Conservation (phyloP, 768 basidiomycete species). For the Boletus rubropictus region DNA sequence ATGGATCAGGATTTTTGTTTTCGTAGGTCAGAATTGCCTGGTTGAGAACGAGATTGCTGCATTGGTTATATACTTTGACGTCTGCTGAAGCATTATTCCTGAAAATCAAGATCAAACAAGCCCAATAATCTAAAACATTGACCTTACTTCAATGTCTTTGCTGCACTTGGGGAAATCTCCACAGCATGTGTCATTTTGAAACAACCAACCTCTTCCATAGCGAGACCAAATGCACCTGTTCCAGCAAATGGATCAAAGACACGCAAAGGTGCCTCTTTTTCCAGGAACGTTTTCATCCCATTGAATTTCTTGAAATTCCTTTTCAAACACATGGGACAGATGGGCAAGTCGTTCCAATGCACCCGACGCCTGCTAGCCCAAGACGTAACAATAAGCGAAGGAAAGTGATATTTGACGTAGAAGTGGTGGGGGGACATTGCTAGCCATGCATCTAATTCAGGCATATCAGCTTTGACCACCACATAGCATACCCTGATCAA, state of each 20-base stretch:
- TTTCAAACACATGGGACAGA: conserved; percentile 43
- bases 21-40: conserved; percentile 51
- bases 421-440: conserved; percentile 52
- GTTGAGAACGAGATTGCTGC: conserved; percentile 56
- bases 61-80: conserved; percentile 61
- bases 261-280: conserved; percentile 22
- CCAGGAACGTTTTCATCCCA: conserved; percentile 30
- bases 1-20: conserved; percentile 36
- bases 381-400: conserved; percentile 31
- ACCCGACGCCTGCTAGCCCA: conserved; percentile 37
- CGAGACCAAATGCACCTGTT: conserved; percentile 56
- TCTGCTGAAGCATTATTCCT: conserved; percentile 48
- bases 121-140: not conserved
- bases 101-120: conserved; percentile 4
- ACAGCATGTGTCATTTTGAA: conserved; percentile 58
- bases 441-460: conserved; percentile 43
- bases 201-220: conserved; percentile 49
- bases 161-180: conserved; percentile 74
- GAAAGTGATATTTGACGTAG: conserved; percentile 49
- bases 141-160: conserved; percentile 54
- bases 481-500: conserved; percentile 49
- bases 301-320: conserved; percentile 29
- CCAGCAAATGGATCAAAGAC: conserved; percentile 42
- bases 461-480: conserved; percentile 31
- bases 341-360: conserved; percentile 30